phyloP scores from a whole-genome alignment of 176 grass and related monocot species.

The Bolboschoenus planiculmis region DNA sequence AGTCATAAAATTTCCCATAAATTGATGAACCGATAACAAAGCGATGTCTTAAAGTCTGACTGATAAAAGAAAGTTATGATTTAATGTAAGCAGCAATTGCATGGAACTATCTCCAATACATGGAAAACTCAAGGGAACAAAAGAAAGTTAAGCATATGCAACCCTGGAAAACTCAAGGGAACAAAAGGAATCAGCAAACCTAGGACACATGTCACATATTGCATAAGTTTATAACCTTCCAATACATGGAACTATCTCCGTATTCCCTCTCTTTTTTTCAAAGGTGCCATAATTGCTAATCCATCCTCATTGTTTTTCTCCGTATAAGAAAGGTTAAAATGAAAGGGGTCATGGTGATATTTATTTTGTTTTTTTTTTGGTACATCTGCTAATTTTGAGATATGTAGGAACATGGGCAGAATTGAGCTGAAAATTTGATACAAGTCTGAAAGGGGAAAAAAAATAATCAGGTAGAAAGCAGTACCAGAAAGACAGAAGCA shows the following conservation, averaged over 20 bases:
- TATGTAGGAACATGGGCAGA: background rate
- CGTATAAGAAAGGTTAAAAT: background rate
- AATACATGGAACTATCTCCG: background rate
- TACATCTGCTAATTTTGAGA: background rate
- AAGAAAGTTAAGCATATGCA: no score
- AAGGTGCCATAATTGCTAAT: background rate
- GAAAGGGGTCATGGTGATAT: background rate
- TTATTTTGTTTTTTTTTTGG: background rate
- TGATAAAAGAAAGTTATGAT: background rate
- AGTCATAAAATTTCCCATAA: background rate
- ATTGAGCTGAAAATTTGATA: conserved; percentile 2
- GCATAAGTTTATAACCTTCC: background rate
- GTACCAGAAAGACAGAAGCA: conserved; percentile 81
- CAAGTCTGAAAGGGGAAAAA: background rate
- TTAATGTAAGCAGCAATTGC: background rate
- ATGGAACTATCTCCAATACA: background rate
- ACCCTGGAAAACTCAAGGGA: background rate
- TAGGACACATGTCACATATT: background rate
- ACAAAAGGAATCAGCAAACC: background rate
- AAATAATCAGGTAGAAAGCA: background rate
- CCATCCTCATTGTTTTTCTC: background rate
- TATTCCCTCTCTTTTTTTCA: background rate
- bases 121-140: background rate
- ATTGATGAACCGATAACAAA: background rate
- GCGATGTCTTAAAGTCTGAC: background rate